These are phyloP conservation scores for Neoarthrinium moseri DNA, from an alignment of 2,329 filamentous ascomycete species.

Conservation along the genomic window DNA sequence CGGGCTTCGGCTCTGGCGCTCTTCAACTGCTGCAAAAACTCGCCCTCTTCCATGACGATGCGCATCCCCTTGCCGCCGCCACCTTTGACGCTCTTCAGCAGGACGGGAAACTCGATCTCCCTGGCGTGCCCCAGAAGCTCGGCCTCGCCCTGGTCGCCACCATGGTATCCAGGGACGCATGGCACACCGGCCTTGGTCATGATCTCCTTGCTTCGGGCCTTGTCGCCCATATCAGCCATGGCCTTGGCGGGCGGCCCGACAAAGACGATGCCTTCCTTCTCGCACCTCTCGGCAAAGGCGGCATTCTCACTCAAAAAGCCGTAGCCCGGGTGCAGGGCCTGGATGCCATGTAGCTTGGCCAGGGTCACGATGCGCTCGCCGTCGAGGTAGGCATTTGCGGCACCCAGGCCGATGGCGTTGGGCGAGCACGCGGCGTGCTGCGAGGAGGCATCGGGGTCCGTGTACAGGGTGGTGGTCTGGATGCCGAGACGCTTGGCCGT, in stretches of 20 bases:
- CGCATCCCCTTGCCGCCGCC: conserved; percentile 86
- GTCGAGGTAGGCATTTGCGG: conserved; percentile 85
- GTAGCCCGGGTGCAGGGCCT: conserved; percentile 94
- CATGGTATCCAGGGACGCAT: conserved; percentile 95
- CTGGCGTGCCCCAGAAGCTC: conserved; percentile 67
- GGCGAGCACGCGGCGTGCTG: conserved; percentile 88
- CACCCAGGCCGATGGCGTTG: conserved; percentile 79
- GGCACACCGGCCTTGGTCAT: conserved; percentile 95
- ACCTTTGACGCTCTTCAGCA: conserved; percentile 77
- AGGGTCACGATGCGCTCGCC: conserved; percentile 88
- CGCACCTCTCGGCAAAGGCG: conserved; percentile 82
- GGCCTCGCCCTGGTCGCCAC: conserved; percentile 70
- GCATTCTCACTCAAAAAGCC: conserved; percentile 95
- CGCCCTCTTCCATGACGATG: conserved; percentile 65
- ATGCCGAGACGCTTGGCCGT: conserved; percentile 90
- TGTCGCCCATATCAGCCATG: conserved; percentile 69
- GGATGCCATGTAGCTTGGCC: conserved; percentile 81
- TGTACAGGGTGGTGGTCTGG: conserved; percentile 91
- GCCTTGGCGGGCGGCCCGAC: conserved; percentile 86
- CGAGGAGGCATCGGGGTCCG: conserved; percentile 80
- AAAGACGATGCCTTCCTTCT: conserved; percentile 87
- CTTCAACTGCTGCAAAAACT: conserved; percentile 68
- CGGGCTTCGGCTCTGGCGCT: conserved; percentile 74
- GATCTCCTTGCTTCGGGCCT: conserved; percentile 83
- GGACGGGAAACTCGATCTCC: conserved; percentile 66